phyloP scores from a whole-genome alignment of 306 rosid genomes.

The Vigna radiata region DNA sequence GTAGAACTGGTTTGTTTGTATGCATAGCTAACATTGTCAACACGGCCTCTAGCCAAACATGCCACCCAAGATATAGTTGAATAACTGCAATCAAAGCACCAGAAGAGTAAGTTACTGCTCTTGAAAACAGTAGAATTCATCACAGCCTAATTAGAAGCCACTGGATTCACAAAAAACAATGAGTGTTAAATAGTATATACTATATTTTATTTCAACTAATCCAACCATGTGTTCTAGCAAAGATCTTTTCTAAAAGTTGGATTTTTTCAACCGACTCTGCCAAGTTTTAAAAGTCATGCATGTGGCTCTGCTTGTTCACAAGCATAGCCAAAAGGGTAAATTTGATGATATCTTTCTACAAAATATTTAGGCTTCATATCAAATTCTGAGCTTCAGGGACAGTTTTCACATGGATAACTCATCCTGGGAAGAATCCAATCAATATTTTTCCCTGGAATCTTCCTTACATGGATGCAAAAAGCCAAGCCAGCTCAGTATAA shows the following conservation, averaged over 20 bases:
- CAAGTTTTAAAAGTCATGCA: slow-evolving; percentile 10
- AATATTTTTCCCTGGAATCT: slow-evolving; percentile 16
- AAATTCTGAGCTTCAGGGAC: not conserved
- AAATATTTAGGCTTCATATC: not conserved
- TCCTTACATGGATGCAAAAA: slow-evolving; percentile 5
- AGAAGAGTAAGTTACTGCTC: slow-evolving; percentile 8
- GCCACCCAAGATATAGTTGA: slow-evolving; percentile 97
- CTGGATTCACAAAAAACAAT: slow-evolving; percentile 13
- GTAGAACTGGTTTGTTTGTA: slow-evolving; percentile 65
- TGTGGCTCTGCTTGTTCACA: slow-evolving; percentile 26
- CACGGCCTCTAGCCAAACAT: slow-evolving; percentile 60
- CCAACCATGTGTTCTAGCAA: slow-evolving; percentile 10
- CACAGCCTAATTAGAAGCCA: slow-evolving; percentile 22
- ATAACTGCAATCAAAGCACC: slow-evolving; percentile 60
- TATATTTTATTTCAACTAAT: slow-evolving; percentile 21
- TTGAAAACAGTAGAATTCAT: too few species aligned
- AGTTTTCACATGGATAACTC: slow-evolving; percentile 31
- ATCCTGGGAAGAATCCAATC: slow-evolving; percentile 37
- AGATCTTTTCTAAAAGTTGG: slow-evolving; percentile 7
- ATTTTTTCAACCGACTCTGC: not conserved
- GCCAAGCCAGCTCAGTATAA: slow-evolving; percentile 31
- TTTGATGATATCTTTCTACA: not conserved
- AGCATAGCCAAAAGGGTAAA: slow-evolving; percentile 22
- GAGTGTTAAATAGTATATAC: not conserved
- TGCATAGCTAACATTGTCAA: slow-evolving; percentile 77